A percentile compares a stretch with the other conserved stretches of the same genome.
Evolutionary conservation across 23 red algal genomes (phyloP).

Genomic region (Rhodosorus marinus): DNA sequence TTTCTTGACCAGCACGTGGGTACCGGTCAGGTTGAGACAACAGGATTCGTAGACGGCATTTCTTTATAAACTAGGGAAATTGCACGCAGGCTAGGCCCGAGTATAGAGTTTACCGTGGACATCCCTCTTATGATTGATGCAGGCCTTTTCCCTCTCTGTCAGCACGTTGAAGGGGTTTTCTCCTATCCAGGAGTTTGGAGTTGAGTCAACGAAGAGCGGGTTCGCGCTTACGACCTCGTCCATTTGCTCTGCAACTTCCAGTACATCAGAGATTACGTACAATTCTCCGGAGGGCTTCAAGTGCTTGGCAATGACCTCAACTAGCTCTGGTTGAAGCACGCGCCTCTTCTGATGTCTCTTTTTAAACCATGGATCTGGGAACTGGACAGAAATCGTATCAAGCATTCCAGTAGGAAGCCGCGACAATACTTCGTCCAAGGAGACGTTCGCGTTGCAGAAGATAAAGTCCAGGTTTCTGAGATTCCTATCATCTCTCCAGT

Average conservation of each 20-base stretch:
- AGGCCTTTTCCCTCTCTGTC: constrained; percentile 65
- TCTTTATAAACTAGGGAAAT: too few species aligned
- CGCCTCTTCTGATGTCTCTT: constrained; percentile 76
- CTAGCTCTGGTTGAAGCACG: constrained; percentile 44
- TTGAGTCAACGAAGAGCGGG: background rate
- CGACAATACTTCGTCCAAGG: constrained; percentile 17
- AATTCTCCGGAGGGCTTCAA: constrained; percentile 7
- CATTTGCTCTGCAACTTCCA: constrained; percentile 40
- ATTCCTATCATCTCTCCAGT: background rate
- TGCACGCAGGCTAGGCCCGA: too few species aligned
- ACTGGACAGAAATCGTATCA: constrained; percentile 30
- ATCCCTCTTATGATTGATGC: constrained; percentile 5
- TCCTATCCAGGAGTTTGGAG: constrained; percentile 16
- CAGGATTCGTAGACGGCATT: too few species aligned
- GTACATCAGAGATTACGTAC: constrained; percentile 42
- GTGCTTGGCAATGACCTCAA: constrained; percentile 6
- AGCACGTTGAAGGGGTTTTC: constrained; percentile 23
- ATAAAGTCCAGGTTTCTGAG: constrained; percentile 41
- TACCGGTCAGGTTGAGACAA: too few species aligned
- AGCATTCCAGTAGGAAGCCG: constrained; percentile 2
- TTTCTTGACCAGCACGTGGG: too few species aligned
- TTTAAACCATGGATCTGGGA: constrained; percentile 96
- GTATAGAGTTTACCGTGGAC: constrained; percentile 38
- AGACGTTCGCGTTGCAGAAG: constrained; percentile 55
- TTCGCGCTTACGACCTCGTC: constrained; percentile 10